phyloP scores from a whole-genome alignment of 2,329 filamentous ascomycete species.

The Pestalotiopsis sp. region DNA sequence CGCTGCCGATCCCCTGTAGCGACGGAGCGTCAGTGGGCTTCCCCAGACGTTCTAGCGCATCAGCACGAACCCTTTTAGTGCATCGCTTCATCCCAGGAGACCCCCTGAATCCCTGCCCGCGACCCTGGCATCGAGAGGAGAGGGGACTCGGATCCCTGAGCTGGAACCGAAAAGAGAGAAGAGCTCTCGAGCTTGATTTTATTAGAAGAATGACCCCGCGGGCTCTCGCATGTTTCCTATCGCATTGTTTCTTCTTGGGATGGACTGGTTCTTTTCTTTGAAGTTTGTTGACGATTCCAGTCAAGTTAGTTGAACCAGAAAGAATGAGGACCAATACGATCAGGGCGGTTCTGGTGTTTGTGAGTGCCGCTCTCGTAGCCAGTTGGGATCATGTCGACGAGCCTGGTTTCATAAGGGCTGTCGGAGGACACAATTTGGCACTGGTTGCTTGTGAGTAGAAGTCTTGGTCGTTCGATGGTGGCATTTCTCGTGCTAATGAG shows the following conservation, averaged over 20 bases:
- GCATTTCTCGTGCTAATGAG: neutral
- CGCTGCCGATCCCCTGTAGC: neutral
- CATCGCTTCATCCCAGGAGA: neutral
- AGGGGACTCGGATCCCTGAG: neutral
- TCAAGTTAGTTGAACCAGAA: neutral
- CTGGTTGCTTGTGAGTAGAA: slow-evolving; percentile 33
- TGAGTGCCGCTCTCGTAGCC: slow-evolving; percentile 10
- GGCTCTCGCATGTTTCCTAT: neutral
- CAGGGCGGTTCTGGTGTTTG: neutral
- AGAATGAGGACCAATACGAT: neutral
- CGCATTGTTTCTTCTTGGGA: neutral
- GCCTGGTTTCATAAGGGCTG: slow-evolving; percentile 28
- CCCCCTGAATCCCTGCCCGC: neutral
- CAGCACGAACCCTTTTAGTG: slow-evolving; percentile 6
- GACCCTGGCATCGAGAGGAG: neutral
- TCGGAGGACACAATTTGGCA: slow-evolving; percentile 27
- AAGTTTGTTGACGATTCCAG: neutral
- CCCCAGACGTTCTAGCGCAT: slow-evolving; percentile 13
- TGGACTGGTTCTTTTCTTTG: neutral
- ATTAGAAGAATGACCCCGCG: slow-evolving; percentile 26
- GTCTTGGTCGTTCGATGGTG: too few relatives aligned
- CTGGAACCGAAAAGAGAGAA: neutral
- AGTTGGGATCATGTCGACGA: slow-evolving; percentile 28
- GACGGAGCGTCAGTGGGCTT: slow-evolving; percentile 2
- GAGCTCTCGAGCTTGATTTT: neutral